Evolutionary conservation across 2,329 filamentous ascomycete genomes (phyloP).

Genomic region (Neofusicoccum ribis): DNA sequence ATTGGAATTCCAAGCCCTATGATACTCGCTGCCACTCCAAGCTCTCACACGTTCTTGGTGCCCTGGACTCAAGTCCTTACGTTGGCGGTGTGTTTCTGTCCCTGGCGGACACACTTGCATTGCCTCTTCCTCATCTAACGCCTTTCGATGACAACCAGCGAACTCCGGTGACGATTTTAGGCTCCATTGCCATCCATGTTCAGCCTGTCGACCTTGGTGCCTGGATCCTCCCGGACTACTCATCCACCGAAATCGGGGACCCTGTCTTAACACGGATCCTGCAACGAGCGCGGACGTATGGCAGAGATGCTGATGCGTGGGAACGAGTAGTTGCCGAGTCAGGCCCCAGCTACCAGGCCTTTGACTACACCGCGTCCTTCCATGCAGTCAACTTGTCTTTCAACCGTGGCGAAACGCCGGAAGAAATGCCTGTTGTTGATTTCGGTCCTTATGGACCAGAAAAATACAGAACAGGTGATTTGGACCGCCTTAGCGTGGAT

Average conservation of each 20-base stretch:
- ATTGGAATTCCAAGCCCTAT: background rate
- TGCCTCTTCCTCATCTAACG: background rate
- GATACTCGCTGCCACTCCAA: background rate
- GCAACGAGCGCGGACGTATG: background rate
- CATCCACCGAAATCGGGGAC: background rate
- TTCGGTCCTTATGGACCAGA: background rate
- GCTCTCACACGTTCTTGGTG: background rate
- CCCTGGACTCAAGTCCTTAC: background rate
- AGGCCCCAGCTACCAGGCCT: background rate
- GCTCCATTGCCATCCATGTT: background rate
- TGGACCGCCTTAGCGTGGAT: background rate
- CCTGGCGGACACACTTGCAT: background rate
- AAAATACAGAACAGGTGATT: background rate
- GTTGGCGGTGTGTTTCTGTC: background rate
- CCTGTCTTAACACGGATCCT: background rate
- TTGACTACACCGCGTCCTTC: background rate
- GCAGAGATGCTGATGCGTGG: background rate
- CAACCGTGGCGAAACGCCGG: too few species aligned
- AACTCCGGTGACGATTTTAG: background rate
- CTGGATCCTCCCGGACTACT: background rate
- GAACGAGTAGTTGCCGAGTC: background rate
- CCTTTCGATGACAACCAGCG: background rate
- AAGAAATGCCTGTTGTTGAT: background rate
- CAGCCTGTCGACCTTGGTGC: background rate
- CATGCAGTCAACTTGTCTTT: background rate